Evolutionary conservation across 306 rosid genomes (phyloP).

Genomic region (Calophaca sinica): DNA sequence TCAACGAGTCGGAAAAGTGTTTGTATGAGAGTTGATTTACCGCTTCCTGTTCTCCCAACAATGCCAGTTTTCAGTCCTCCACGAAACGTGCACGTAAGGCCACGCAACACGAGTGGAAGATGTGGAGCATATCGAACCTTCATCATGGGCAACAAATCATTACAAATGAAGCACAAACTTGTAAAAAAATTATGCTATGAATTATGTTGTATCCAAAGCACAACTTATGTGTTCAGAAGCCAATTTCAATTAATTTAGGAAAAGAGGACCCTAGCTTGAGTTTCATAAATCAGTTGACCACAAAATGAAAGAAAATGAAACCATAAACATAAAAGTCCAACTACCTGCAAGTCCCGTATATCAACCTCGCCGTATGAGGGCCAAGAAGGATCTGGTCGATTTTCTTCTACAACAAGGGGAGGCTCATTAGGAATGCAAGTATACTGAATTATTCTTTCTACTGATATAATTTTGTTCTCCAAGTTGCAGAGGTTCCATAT

Average conservation of each 20-base stretch:
- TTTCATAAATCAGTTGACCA: too few relatives aligned
- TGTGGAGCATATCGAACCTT: constrained; percentile 94
- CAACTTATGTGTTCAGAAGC: not conserved
- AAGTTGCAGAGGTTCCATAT: constrained; percentile 75
- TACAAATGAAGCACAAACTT: constrained; percentile 7
- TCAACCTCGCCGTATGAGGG: constrained; percentile 74
- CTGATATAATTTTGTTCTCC: constrained; percentile 88
- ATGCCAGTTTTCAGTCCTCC: constrained; percentile 89
- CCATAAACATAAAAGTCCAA: not conserved
- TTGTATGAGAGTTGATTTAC: constrained; percentile 85
- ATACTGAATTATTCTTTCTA: constrained; percentile 85
- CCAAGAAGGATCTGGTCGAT: constrained; percentile 68
- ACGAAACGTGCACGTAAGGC: constrained; percentile 69
- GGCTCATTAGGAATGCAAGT: constrained; percentile 72
- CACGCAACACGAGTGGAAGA: constrained; percentile 84
- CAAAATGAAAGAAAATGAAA: not conserved
- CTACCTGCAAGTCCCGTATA: constrained; percentile 76
- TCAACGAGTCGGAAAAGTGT: constrained; percentile 77
- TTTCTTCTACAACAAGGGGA: constrained; percentile 66
- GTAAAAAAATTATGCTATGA: not conserved
- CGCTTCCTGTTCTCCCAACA: constrained; percentile 93
- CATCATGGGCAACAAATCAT: constrained; percentile 22
- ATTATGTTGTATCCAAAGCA: constrained; percentile 4
- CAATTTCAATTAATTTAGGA: not conserved
- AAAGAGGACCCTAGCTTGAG: too few relatives aligned